Evolutionary conservation across 2,329 filamentous ascomycete species (phyloP).

Genomic region (Drechslerella dactyloides): DNA sequence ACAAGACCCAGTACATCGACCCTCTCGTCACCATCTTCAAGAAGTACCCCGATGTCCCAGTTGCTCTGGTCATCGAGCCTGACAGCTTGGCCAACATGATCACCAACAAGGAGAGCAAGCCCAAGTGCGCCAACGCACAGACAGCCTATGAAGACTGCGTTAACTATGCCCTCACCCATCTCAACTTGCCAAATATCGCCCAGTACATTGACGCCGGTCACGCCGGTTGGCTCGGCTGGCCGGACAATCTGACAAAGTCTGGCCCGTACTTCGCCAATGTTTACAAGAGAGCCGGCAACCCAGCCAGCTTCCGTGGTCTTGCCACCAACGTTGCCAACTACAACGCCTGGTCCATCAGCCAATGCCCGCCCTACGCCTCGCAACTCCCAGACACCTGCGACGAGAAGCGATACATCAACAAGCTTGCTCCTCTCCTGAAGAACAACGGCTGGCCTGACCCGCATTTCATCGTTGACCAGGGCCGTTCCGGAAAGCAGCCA

Average conservation of each 20-base stretch:
- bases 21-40: slow-evolving; percentile 58
- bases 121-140: slow-evolving; percentile 63
- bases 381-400: slow-evolving; percentile 56
- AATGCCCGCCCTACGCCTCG: slow-evolving; percentile 61
- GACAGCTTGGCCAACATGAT: slow-evolving; percentile 68
- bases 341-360: slow-evolving; percentile 58
- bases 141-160: slow-evolving; percentile 63
- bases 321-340: slow-evolving; percentile 68
- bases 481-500: slow-evolving; percentile 64
- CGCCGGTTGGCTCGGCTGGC: slow-evolving; percentile 67
- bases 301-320: slow-evolving; percentile 63
- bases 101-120: slow-evolving; percentile 63
- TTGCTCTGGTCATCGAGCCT: slow-evolving; percentile 61
- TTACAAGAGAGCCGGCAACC: slow-evolving; percentile 63
- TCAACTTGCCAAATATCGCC: slow-evolving; percentile 66
- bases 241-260: slow-evolving; percentile 63
- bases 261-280: slow-evolving; percentile 62
- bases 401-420: slow-evolving; percentile 58
- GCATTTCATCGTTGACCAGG: slow-evolving; percentile 63
- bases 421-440: slow-evolving; percentile 58
- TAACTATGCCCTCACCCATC: slow-evolving; percentile 63
- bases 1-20: slow-evolving; percentile 65
- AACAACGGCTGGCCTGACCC: slow-evolving; percentile 55
- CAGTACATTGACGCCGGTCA: slow-evolving; percentile 68
- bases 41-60: slow-evolving; percentile 53